Base-by-base conservation (phyloP, 208 protist species). In the Herpetomonas samuelpessoai region DNA sequence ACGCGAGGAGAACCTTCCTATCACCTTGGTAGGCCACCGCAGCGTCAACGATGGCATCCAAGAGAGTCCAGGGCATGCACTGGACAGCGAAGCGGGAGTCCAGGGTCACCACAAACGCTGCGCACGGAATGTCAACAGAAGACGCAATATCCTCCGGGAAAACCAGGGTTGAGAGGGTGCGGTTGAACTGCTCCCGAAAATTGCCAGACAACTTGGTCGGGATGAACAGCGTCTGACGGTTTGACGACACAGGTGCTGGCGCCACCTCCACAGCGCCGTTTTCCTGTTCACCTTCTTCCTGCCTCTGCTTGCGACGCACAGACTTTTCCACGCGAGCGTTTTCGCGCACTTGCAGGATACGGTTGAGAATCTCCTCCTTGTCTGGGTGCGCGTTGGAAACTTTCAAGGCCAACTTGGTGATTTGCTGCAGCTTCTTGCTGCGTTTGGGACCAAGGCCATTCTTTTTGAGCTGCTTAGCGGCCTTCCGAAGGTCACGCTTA, bases 381-480 rank as follows among this genome's bases (percentile, higher is more conserved):
- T 95, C 85, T 21, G 85, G 82, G 71, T 92, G 77, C 2, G 79
- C 51, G 64, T 95, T 95, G 0, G 88, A 95, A 46, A 95, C 80
- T 35, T 86, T 69, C 51, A 95, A 59, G 4, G 88, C 88, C 35
- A 92, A 56, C 62, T 86, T 91, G 18, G 88, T 85, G 55, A 90
- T 59, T 26, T 92, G 82, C 44, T 79, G 73, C 25, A 64, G 71
- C 56, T 88, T 86, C 54, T 95, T 95, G 63, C 75, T 86, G 25
- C 85, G 67, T 52, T 85, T 81, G 19, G 83, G 83, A 6, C 68
- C 80, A 39, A 88, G 68, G 45, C 88, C 88, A 25, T 73, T 81
- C 39, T 78, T 86, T 30, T 92, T 86, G 29, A 95, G 63, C 14
- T 76, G 76, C 69, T 92, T 95, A 3, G 88, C 88, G 2, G 88